Conservation (phyloP, 139 green algal genomes). For the Tetradesmus lagerheimii region DNA sequence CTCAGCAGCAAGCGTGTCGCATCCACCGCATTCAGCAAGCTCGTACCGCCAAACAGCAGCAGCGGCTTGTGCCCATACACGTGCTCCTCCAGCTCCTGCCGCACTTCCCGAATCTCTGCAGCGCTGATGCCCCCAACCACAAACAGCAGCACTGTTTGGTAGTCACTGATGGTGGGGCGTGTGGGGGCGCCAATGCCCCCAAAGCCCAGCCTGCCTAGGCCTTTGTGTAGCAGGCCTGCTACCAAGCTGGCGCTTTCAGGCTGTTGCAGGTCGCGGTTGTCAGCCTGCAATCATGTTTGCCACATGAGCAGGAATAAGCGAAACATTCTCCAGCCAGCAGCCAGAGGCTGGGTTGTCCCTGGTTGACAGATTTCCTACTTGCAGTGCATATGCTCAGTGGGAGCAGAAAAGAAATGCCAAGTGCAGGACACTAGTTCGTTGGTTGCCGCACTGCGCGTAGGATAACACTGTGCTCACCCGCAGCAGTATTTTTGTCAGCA, state of each 20-base stretch:
- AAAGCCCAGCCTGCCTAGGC: slow-evolving; percentile 70
- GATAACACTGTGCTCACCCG: slow-evolving; percentile 43
- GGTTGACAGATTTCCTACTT: too few species aligned
- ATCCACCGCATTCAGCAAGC: slow-evolving; percentile 44
- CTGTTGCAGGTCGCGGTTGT: slow-evolving; percentile 53
- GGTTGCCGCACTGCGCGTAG: neutral
- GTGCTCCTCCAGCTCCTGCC: slow-evolving; percentile 54
- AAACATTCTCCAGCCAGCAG: too few species aligned
- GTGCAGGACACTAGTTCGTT: too few species aligned
- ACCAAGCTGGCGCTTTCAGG: slow-evolving; percentile 58
- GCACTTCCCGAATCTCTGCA: slow-evolving; percentile 60
- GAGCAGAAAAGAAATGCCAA: too few species aligned
- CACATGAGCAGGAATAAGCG: too few species aligned
- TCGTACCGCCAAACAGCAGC: slow-evolving; percentile 54
- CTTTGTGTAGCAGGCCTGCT: slow-evolving; percentile 64
- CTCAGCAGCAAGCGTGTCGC: slow-evolving; percentile 12
- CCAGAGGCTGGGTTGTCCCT: too few species aligned
- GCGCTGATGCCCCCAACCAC: slow-evolving; percentile 74
- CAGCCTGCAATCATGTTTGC: neutral
- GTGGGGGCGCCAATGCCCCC: neutral
- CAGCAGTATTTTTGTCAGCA: slow-evolving; percentile 53
- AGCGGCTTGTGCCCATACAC: slow-evolving; percentile 44
- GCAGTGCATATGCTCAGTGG: too few species aligned
- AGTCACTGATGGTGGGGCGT: slow-evolving; percentile 50
- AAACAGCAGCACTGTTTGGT: slow-evolving; percentile 70